Evolutionary conservation across 805 yeast species (phyloP).

Genomic region (Candida michaelii): DNA sequence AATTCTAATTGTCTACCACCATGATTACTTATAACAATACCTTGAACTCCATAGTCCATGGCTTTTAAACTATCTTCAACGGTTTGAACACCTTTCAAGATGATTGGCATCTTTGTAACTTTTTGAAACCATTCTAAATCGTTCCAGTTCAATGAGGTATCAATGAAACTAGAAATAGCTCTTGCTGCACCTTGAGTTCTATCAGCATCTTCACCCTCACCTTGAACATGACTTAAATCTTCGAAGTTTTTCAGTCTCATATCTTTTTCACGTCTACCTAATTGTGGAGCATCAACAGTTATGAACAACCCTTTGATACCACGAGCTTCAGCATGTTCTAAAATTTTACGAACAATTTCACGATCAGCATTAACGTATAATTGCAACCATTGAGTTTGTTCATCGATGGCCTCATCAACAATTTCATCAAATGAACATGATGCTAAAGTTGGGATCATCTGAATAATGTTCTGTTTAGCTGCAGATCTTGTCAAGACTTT

Average conservation of each 20-base stretch:
- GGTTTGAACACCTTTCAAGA: conserved; percentile 63
- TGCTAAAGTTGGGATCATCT: conserved; percentile 92
- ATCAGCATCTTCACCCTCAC: conserved; percentile 48
- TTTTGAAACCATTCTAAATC: conserved; percentile 41
- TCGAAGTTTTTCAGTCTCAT: conserved; percentile 61
- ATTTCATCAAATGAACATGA: conserved; percentile 88
- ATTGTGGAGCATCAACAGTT: conserved; percentile 90
- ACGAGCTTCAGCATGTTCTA: conserved; percentile 68
- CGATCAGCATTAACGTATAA: conserved; percentile 80
- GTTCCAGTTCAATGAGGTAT: conserved; percentile 38
- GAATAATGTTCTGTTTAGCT: conserved; percentile 64
- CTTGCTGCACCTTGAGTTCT: conserved; percentile 80
- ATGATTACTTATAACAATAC: conserved; percentile 68
- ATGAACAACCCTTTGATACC: conserved; percentile 83
- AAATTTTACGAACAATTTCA: conserved; percentile 55
- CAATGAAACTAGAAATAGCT: conserved; percentile 82
- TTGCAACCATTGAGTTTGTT: conserved; percentile 86
- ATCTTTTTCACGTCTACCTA: conserved; percentile 91
- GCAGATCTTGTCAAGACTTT: conserved; percentile 82
- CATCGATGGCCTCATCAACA: conserved; percentile 61
- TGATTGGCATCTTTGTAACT: conserved; percentile 39
- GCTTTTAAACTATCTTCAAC: conserved; percentile 66
- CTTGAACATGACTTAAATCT: conserved; percentile 46
- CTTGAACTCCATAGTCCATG: conserved; percentile 56
- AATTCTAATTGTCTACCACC: conserved; percentile 74